Evolutionary conservation across 2,329 filamentous ascomycete species (phyloP), one percentile per base, ranked within the genome.

Genomic region (Penicillium sp.): DNA sequence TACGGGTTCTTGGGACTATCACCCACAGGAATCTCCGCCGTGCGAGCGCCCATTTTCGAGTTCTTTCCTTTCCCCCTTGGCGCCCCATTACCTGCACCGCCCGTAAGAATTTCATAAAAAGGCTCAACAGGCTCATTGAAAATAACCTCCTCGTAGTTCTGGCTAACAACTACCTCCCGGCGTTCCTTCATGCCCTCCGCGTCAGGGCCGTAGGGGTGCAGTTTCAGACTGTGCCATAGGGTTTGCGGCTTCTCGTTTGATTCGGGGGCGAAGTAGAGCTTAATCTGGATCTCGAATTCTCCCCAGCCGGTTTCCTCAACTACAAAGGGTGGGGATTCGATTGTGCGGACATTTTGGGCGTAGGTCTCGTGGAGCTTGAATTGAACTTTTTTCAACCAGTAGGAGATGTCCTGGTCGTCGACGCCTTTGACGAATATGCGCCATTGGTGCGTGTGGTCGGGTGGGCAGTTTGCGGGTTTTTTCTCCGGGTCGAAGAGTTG

Each of bases 281-380:
- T 91, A 69, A 99, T 88, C 58, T 92, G 89, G 66, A 99, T 95
- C 71, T 94, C 90, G 76, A 99, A 99, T 75, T 96, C 94, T 66
- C 94, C 94, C 89, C 95, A 99, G 45, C 94, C 94, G 0, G 94
- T 97, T 74, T 97, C 94, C 57, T 85, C 84, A 56, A 97, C 88
- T 66, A 90, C 80, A 66, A 96, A 99, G 10, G 79, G 91, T 67
- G 89, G 83, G 55, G 84, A 83, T 66, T 96, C 92, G 66, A 94
- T 80, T 70, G 88, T 95, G 63, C 94, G 88, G 21, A 94, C 82
- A 52, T 89, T 89, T 72, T 96, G 95, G 26, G 90, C 86, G 70
- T 96, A 97, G 9, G 93, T 96, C 73, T 97, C 92, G 79, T 96
- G 93, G 15, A 99, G 84, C 74, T 97, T 97, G 77, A 99, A 99